These are phyloP conservation scores for Apiospora saccharicola DNA, from an alignment of 2,329 filamentous ascomycete species.

Conservation along the genomic window DNA sequence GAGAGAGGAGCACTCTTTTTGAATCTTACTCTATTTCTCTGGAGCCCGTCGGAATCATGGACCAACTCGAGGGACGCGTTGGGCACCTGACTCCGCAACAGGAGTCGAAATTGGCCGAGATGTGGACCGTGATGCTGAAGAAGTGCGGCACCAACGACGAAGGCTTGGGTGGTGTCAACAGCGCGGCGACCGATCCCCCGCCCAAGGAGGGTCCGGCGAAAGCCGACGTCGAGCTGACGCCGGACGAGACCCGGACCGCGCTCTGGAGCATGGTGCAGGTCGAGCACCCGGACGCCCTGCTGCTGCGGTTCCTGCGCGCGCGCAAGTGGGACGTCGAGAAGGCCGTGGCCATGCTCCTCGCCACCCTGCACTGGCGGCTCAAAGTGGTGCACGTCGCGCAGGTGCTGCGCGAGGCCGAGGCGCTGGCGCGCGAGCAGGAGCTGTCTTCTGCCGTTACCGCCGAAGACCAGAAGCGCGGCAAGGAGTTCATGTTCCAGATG, in stretches of 20 bases:
- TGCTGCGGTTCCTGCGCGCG: conserved; percentile 81
- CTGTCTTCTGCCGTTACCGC: conserved; percentile 67
- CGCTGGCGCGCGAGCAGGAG: conserved; percentile 82
- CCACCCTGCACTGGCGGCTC: conserved; percentile 87
- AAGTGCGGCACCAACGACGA: neutral
- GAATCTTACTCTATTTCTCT: neutral
- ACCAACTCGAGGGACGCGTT: conserved; percentile 40
- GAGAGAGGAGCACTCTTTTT: neutral
- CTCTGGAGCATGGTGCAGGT: conserved; percentile 92
- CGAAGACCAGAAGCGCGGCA: conserved; percentile 67
- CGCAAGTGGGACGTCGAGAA: conserved; percentile 93
- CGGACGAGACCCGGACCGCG: conserved; percentile 45
- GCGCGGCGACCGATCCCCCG: conserved; percentile 50
- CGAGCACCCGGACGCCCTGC: conserved; percentile 85
- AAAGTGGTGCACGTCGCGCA: conserved; percentile 82
- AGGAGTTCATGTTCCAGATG: conserved; percentile 82
- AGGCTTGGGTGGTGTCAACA: conserved; percentile 26
- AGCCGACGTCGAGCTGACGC: conserved; percentile 71
- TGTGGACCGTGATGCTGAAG: conserved; percentile 76
- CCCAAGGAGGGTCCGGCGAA: neutral
- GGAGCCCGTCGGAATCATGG: neutral
- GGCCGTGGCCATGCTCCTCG: conserved; percentile 88
- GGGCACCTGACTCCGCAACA: conserved; percentile 85
- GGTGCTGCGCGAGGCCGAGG: conserved; percentile 51
- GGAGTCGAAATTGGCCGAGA: conserved; percentile 81